Evolutionary conservation across 2,329 filamentous ascomycete species (phyloP), one percentile per base, ranked within the genome.

Genomic region (Penicillium sp.): DNA sequence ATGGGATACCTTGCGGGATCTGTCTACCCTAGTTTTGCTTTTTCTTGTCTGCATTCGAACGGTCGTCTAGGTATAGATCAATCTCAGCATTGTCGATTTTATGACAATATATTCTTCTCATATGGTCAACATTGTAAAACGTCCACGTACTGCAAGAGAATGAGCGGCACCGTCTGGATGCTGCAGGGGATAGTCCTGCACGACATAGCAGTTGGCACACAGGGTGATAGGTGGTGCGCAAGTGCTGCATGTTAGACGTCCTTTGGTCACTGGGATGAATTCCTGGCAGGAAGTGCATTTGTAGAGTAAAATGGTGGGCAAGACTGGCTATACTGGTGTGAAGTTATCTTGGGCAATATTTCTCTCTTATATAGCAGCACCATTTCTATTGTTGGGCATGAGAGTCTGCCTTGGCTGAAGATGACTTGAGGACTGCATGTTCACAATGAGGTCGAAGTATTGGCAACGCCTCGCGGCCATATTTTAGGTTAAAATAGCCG

Each of bases 1-100:
- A 59, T 57, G 63, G 44, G 42, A 62, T 57, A 47, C 5, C 22
- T 49, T 38, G 28, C 19, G 30, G 30, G 42, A 15, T 33, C 4
- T 37, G 8, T 37, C 40, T 47, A 57, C 49, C 30, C 22, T 56
- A 17, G 3, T 17, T 38, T 8, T 35, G 8, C 17, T 38, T 15
- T 30, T 35, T 56, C 26, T 49, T 53, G 55, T 50, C 44, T 54
- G 44, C 55, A 59, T 63, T 37, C 30, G 44, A 35, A 26, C 13
- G 38, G 49, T 56, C 58, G 26, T 47, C 44, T 47, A 55, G 54
- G 57, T n/a, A 30, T 65, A 60, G 54, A 60, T 42, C 58, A 61
- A 63, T 63, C 35, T 58, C 22, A 58, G 5, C 47, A 53, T 45
- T 37, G 49, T 56, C 53, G 19, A 9, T 30, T 42, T 50, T 19